Evolutionary conservation across 2,329 filamentous ascomycete species (phyloP).

Genomic region (Pseudogymnoascus verrucosus): DNA sequence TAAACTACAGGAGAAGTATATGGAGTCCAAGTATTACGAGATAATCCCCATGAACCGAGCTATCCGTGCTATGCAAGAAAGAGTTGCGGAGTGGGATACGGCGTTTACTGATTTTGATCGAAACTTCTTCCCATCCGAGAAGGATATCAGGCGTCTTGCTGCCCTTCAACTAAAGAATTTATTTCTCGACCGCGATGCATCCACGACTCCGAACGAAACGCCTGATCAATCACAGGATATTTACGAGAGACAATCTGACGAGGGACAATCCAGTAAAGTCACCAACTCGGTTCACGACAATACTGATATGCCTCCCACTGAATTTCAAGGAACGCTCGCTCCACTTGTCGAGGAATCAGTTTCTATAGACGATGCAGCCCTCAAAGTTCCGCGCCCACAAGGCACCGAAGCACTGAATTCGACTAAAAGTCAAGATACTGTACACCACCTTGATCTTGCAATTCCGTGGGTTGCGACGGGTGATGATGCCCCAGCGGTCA

Average conservation of each 20-base stretch:
- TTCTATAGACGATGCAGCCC: background rate
- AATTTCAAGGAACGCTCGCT: background rate
- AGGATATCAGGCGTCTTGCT: constrained; percentile 86
- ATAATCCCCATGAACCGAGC: constrained; percentile 88
- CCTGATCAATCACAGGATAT: constrained; percentile 44
- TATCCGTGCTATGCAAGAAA: constrained; percentile 84
- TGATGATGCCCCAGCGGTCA: background rate
- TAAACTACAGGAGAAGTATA: constrained; percentile 83
- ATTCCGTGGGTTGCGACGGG: constrained; percentile 24
- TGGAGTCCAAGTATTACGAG: constrained; percentile 92
- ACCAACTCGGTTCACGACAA: background rate
- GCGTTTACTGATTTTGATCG: constrained; percentile 85
- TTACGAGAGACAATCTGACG: constrained; percentile 35
- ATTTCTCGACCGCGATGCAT: constrained; percentile 77
- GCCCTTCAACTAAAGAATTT: constrained; percentile 90
- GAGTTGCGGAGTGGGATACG: constrained; percentile 87
- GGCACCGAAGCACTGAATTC: background rate
- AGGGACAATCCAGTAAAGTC: constrained; percentile 9
- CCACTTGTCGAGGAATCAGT: background rate
- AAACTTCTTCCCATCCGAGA: constrained; percentile 88
- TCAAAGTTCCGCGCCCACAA: background rate
- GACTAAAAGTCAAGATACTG: constrained; percentile 16
- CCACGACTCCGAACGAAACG: constrained; percentile 66
- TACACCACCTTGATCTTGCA: constrained; percentile 55
- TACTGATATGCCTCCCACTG: background rate